Percentiles rank a stretch among this genome's conserved stretches.
Evolutionary conservation across 192 early-diverging fungal species (phyloP).

Genomic region (Coemansia sp.): DNA sequence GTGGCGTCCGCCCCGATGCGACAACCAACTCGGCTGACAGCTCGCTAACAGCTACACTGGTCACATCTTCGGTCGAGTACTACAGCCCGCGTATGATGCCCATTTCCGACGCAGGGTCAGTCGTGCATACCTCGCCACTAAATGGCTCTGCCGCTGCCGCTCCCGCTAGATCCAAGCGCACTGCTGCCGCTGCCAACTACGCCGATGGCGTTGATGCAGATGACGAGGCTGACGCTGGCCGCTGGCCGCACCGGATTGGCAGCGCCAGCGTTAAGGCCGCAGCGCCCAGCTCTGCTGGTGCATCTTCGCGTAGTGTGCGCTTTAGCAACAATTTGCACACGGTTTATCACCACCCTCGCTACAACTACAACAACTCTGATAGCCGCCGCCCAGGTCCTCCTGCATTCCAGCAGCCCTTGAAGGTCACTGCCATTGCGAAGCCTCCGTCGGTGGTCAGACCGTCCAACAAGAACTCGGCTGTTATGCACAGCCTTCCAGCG

Average conservation of each 20-base stretch:
- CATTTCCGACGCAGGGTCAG: neutral
- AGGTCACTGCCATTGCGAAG: neutral
- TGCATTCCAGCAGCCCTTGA: neutral
- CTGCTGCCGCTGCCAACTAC: conserved; percentile 7
- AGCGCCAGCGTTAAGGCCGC: neutral
- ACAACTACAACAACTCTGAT: neutral
- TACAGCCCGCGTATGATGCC: conserved; percentile 36
- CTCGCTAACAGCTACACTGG: conserved; percentile 53
- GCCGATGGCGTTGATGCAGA: conserved; percentile 40
- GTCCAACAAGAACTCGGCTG: conserved; percentile 11
- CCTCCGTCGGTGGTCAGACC: neutral
- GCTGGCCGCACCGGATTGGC: conserved; percentile 13
- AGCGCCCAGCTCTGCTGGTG: neutral
- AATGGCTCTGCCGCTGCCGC: neutral
- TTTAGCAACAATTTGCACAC: conserved; percentile 8
- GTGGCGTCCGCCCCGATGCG: conserved; percentile 16
- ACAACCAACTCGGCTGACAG: conserved; percentile 42
- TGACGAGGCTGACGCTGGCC: conserved; percentile 39
- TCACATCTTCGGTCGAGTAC: conserved; percentile 50
- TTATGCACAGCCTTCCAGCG: conserved; percentile 41
- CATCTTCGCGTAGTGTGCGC: conserved; percentile 13
- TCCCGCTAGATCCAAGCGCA: neutral
- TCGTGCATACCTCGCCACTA: neutral
- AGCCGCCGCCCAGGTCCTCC: neutral
- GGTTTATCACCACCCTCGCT: neutral